phyloP scores from a whole-genome alignment of 176 grass and related monocot genomes.

The Oryza rufipogon region DNA sequence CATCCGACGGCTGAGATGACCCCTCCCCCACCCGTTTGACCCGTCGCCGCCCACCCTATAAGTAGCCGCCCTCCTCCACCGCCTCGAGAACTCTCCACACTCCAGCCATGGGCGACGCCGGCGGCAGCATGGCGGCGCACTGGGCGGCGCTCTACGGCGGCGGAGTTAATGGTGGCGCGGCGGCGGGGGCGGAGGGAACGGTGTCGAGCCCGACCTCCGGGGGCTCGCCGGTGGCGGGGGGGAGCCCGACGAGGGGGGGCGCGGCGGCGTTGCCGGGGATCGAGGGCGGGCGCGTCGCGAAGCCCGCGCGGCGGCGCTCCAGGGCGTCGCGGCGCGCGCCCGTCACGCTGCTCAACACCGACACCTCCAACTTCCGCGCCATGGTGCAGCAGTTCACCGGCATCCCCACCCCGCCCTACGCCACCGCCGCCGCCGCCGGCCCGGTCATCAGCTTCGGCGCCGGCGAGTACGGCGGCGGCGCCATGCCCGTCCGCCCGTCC shows the following conservation, averaged over 20 bases:
- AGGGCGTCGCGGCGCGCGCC: slow-evolving; percentile 73
- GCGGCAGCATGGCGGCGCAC: slow-evolving; percentile 39
- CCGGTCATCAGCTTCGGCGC: slow-evolving; percentile 56
- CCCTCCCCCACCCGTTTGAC: slow-evolving; percentile 22
- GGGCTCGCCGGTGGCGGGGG: slow-evolving; percentile 18
- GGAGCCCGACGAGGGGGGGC: slow-evolving; percentile 15
- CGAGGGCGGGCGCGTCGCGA: slow-evolving; percentile 55
- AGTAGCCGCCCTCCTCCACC: slow-evolving; percentile 34
- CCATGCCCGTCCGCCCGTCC: slow-evolving; percentile 45
- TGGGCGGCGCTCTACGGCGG: slow-evolving; percentile 56
- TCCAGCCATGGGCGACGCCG: slow-evolving; percentile 48
- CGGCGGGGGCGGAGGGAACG: background rate
- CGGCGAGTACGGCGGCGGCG: background rate
- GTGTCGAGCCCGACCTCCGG: slow-evolving; percentile 62
- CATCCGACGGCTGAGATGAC: background rate
- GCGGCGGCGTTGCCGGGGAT: background rate
- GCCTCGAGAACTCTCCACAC: slow-evolving; percentile 2
- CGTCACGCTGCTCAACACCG: slow-evolving; percentile 90
- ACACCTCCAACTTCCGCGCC: slow-evolving; percentile 90
- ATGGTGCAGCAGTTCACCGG: slow-evolving; percentile 99
- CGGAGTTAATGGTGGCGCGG: background rate
- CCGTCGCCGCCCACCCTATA: slow-evolving; percentile 49
- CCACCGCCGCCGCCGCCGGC: background rate
- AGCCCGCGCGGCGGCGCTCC: slow-evolving; percentile 60
- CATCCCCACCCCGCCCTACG: slow-evolving; percentile 57